Percentiles rank a stretch among this genome's conserved stretches.
These are phyloP conservation scores for Salix viminalis DNA, from an alignment of 345 rosid genomes.

Conservation along the genomic window DNA sequence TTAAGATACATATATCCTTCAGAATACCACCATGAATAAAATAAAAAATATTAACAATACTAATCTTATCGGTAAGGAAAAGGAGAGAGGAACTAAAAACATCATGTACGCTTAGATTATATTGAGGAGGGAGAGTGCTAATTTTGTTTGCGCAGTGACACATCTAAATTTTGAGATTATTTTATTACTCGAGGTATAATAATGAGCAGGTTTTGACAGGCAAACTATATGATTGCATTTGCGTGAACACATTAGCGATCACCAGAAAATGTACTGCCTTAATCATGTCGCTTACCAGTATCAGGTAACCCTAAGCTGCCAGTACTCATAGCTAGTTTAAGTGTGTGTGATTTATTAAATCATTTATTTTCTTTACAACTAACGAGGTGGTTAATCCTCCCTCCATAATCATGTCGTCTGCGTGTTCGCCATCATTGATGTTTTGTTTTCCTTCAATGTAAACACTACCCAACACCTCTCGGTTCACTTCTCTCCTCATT, in stretches of 20 bases:
- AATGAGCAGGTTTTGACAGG: not conserved
- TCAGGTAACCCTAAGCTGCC: not conserved
- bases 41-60: too few species aligned
- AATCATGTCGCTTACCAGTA: not conserved
- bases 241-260: not conserved
- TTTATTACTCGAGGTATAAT: too few species aligned
- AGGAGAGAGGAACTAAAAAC: too few species aligned
- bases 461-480: not conserved
- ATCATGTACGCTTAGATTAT: too few species aligned
- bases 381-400: not conserved
- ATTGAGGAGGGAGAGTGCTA: too few species aligned
- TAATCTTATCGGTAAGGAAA: too few species aligned
- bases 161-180: too few species aligned
- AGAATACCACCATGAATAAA: too few species aligned
- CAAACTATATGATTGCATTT: not conserved
- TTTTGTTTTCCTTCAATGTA: not conserved
- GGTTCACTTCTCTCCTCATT: not conserved
- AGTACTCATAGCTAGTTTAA: not conserved
- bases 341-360: not conserved
- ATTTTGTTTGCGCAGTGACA: too few species aligned
- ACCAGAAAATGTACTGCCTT: not conserved
- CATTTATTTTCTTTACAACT: not conserved
- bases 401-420: slow-evolving; percentile 1
- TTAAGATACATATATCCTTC: too few species aligned
- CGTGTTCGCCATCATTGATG: slow-evolving; percentile 21